Evolutionary conservation across 106 monocot species (phyloP), one percentile per base, ranked within the genome.

Genomic region (Acorus gramineus): DNA sequence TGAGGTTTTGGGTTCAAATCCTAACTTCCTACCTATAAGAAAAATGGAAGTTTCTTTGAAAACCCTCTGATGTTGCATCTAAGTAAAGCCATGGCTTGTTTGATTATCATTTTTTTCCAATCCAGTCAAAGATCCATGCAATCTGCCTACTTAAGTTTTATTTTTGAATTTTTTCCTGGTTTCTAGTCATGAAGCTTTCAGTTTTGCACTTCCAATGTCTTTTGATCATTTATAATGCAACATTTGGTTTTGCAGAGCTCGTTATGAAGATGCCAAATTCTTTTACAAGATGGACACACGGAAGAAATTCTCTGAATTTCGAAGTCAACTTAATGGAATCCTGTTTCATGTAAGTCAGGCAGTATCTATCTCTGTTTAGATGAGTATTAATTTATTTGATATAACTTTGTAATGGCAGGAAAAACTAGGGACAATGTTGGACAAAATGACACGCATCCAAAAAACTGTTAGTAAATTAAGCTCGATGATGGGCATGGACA

Each of bases 261-360:
- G 95, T 11, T 95, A 79, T 73, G 95, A 95, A 73, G 95, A 95
- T 82, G 95, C 90, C 57, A 95, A 78, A 5, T 95, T 95, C 77
- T 95, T 95, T 52, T 95, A 95, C 74, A 82, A 80, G 60, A 69
- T 82, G 81, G 95, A 95, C 71, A 82, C 73, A 42, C 82, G 77
- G 11, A 95, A 84, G 70, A 83, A 82, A 65, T 80, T 95, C 56
- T 74, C 82, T 66, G 81, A 95, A 61, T 90, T 87, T 61, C 90
- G 85, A 8, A 64, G 62, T 57, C 76, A 71, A 56, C 82, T 95
- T 14, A 81, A 55, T 69, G 86, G 95, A 49, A 95, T 95, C 67
- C 90, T 95, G 44, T 95, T 95, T 79, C 95, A 95, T 90, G 95
- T 95, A 87, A 75, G 77, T 70, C 10, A 4, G 4, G n/a, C 49